Percentiles rank a stretch among this genome's conserved stretches.
Conservation (phyloP, 2,329 filamentous ascomycete genomes). For the Thielaviopsis punctulata region DNA sequence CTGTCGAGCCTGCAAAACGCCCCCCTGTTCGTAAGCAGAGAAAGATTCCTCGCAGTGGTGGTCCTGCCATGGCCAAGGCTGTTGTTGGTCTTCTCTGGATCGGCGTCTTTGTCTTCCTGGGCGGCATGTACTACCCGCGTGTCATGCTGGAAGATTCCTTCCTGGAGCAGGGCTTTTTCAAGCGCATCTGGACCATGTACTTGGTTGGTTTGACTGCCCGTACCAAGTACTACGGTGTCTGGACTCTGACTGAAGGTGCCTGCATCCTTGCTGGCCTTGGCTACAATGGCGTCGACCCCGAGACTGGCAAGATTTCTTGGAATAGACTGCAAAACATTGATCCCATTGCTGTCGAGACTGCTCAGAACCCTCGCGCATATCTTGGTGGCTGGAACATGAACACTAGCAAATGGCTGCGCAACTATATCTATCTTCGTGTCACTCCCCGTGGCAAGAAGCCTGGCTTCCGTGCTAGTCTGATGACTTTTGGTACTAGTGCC, state of each 20-base stretch:
- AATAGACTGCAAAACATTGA: constrained; percentile 80
- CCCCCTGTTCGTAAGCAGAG: constrained; percentile 77
- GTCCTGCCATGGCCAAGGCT: constrained; percentile 65
- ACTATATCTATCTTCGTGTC: constrained; percentile 89
- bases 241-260: constrained; percentile 80
- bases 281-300: constrained; percentile 80
- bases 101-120: constrained; percentile 55
- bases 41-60: constrained; percentile 80
- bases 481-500: constrained; percentile 85
- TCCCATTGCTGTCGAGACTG: constrained; percentile 68
- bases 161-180: constrained; percentile 48
- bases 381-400: constrained; percentile 96
- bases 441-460: constrained; percentile 93
- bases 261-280: constrained; percentile 89
- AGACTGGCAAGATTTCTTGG: constrained; percentile 72
- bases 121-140: constrained; percentile 44
- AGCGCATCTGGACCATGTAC: constrained; percentile 63
- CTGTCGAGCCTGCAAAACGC: constrained; percentile 68
- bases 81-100: constrained; percentile 63
- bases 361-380: constrained; percentile 85
- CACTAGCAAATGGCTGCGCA: constrained; percentile 89
- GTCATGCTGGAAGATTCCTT: constrained; percentile 50
- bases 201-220: constrained; percentile 69
- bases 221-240: constrained; percentile 93
- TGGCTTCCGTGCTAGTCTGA: constrained; percentile 83